Evolutionary conservation across 345 rosid species (phyloP).

Genomic region (Lepidium aucheri): DNA sequence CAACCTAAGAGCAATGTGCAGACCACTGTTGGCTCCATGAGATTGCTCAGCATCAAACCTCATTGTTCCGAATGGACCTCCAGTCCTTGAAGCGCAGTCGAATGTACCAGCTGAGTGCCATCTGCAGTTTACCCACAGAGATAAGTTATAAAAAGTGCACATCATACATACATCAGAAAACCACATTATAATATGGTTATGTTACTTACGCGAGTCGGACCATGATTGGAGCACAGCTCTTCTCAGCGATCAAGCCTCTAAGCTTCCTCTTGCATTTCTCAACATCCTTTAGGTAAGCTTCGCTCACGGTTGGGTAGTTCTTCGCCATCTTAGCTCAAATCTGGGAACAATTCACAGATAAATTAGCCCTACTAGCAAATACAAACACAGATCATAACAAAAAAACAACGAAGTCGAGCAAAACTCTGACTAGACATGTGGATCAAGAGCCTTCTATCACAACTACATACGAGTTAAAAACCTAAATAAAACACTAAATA

Average conservation of each 20-base stretch:
- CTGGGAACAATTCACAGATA: background rate
- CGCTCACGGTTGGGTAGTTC: constrained; percentile 75
- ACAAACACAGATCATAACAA: background rate
- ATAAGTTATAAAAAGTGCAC: background rate
- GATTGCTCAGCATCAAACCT: constrained; percentile 53
- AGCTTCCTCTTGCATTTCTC: constrained; percentile 84
- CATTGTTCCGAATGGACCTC: constrained; percentile 96
- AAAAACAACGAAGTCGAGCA: background rate
- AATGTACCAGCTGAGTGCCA: constrained; percentile 99
- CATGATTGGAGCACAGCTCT: constrained; percentile 91
- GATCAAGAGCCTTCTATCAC: background rate
- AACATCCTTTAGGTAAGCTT: constrained; percentile 65
- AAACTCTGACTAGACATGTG: background rate
- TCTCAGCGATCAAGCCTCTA: constrained; percentile 79
- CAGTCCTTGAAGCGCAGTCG: constrained; percentile 71
- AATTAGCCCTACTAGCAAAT: background rate
- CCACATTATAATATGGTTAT: background rate
- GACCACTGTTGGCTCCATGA: constrained; percentile 82
- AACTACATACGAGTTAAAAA: background rate
- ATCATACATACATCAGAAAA: background rate
- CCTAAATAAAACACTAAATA: background rate
- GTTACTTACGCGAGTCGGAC: constrained; percentile 75
- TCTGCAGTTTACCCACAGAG: constrained; percentile 28
- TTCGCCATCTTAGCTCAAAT: constrained; percentile 50
- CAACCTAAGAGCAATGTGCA: constrained; percentile 76